Percentiles rank a stretch among this genome's conserved stretches.
phyloP scores from a whole-genome alignment of 805 yeast genomes.

The Yamadazyma endophytica region DNA sequence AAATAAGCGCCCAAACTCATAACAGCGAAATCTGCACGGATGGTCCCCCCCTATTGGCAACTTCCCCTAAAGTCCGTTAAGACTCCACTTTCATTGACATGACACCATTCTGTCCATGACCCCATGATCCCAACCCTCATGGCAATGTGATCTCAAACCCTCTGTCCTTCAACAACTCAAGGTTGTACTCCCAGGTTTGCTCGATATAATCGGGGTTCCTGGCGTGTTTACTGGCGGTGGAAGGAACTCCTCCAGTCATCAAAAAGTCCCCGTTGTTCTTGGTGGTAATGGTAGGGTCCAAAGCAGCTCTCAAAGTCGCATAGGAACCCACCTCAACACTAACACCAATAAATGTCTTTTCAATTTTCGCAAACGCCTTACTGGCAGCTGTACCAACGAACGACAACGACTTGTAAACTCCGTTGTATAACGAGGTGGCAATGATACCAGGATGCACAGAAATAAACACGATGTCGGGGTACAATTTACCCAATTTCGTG shows the following conservation, averaged over 20 bases:
- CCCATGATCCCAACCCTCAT: too few relatives aligned
- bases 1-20: too few relatives aligned
- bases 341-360: constrained; percentile 21
- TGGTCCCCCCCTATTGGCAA: too few relatives aligned
- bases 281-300: constrained; percentile 21
- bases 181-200: constrained; percentile 26
- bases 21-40: too few relatives aligned
- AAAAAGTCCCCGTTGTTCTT: constrained; percentile 27
- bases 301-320: constrained; percentile 30
- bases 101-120: too few relatives aligned
- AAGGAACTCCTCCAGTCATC: constrained; percentile 27
- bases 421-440: constrained; percentile 28
- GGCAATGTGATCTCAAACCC: constrained; percentile 5
- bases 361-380: constrained; percentile 9
- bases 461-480: constrained; percentile 29
- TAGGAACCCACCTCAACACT: constrained; percentile 30
- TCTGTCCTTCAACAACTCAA: constrained; percentile 6
- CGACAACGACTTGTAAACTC: constrained; percentile 5
- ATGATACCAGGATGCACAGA: constrained; percentile 39
- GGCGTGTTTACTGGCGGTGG: constrained; percentile 21
- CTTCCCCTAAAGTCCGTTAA: too few relatives aligned
- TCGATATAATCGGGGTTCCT: constrained; percentile 16
- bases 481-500: constrained; percentile 19
- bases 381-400: constrained; percentile 1
- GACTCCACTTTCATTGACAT: too few relatives aligned